Conservation (phyloP, 2,329 filamentous ascomycete species). For the Pyrenochaeta sp. region DNA sequence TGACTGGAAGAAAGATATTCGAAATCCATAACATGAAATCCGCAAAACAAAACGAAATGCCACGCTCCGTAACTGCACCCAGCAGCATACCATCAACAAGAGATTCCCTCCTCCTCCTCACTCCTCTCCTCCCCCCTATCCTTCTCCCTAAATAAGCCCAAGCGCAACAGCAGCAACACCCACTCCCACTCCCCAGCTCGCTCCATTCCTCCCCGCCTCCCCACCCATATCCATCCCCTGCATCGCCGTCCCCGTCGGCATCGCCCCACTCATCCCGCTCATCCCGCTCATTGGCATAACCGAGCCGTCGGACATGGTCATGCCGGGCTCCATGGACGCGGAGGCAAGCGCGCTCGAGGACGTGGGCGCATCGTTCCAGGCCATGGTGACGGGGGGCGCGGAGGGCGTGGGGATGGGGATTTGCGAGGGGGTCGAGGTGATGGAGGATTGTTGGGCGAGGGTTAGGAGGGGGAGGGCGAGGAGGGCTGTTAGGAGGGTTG, state of each 20-base stretch:
- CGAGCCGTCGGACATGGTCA: conserved; percentile 40
- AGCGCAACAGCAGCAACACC: not conserved
- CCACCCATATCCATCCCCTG: conserved; percentile 31
- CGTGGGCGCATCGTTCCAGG: conserved; percentile 14
- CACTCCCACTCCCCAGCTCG: not conserved
- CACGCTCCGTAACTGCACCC: too few species aligned
- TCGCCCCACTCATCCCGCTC: conserved; percentile 4
- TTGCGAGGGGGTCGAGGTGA: conserved; percentile 9
- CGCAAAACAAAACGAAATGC: too few species aligned
- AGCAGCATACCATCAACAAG: too few species aligned
- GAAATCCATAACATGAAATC: too few species aligned
- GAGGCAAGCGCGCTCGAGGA: conserved; percentile 31
- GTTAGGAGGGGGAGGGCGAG: conserved; percentile 13
- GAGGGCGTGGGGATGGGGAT: conserved; percentile 16
- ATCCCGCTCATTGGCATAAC: conserved; percentile 23
- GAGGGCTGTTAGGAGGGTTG: too few species aligned
- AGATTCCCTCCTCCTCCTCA: too few species aligned
- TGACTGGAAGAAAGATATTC: too few species aligned
- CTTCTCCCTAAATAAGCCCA: too few species aligned
- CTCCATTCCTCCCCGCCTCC: conserved; percentile 6
- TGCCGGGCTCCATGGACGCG: conserved; percentile 46
- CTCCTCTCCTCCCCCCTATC: too few species aligned
- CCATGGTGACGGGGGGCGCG: conserved; percentile 23
- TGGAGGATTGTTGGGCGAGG: conserved; percentile 13
- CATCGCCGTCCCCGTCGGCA: conserved; percentile 23